Base-by-base conservation (phyloP, 208 protist species). In the Wallacemonas sp. region DNA sequence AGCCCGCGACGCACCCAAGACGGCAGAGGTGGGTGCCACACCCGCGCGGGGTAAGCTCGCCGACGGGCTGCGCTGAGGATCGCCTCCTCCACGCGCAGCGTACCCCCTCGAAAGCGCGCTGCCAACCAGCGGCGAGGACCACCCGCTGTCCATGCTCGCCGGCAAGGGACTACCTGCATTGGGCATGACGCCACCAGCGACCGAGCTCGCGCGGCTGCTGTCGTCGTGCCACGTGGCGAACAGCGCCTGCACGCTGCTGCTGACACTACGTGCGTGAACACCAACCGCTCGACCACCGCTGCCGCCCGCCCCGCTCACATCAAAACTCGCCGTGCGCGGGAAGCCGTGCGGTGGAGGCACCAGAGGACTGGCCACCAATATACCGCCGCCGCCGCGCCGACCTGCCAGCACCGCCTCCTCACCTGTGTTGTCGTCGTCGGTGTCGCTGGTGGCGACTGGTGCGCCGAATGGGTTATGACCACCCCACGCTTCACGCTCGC, bases 361-460 rank as follows among this genome's bases (percentile, higher is more conserved):
- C 30, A 58, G 30, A 8, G 51, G 51, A 21, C 51, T 58, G 12
- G 30, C 51, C 28, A 58, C 51, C n/a, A n/a, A n/a, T n/a, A n/a
- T n/a, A n/a, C n/a, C n/a, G 28, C 36, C 9, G 36, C 36, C 14
- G 36, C 14, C 9, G 36, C 14, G 6, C 9, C 14, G 36, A 41
- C 41, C 30, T 31, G 27, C 3, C 15, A 27, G 4, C 28, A 4
- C 24, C 9, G 33, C n/a, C 12, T 8, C 9, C 30, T 22, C 44
- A 22, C 22, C 44, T 9, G 12, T 19, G 49, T n/a, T n/a, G 27
- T 34, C 11, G 26, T 56, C 19, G 49, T 6, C 36, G 36, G 9
- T 41, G 36, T 6, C 36, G 36, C 9, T 14, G 36, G 36, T 14
- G 31, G 11, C 24, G 36, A 12, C 33, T 6, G 33, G 38, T 33